Percentiles rank a stretch among this genome's conserved stretches.
Conservation (phyloP, 495 filamentous ascomycete genomes). For the Parathielavia hyrcaniae region DNA sequence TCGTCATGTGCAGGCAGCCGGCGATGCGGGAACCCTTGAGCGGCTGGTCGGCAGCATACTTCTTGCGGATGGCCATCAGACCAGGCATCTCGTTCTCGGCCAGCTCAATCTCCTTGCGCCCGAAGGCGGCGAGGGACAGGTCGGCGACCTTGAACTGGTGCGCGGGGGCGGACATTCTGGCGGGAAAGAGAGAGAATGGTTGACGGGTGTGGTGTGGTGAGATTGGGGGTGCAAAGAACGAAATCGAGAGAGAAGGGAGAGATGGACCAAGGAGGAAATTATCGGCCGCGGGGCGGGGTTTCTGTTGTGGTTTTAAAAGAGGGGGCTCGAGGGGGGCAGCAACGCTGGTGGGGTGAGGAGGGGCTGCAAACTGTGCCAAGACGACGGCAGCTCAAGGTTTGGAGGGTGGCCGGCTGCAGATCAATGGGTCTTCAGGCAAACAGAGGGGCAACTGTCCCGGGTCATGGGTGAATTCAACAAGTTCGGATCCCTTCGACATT, state of each 20-base stretch:
- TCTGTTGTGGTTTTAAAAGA: slow-evolving; percentile 6
- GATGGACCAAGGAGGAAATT: slow-evolving; percentile 9
- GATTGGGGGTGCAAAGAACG: background rate
- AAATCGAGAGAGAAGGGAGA: background rate
- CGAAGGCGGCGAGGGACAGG: slow-evolving; percentile 94
- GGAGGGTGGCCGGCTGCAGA: too few relatives aligned
- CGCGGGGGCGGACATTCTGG: slow-evolving; percentile 68
- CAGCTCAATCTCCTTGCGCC: slow-evolving; percentile 97
- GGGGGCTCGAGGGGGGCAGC: too few relatives aligned
- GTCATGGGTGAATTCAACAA: too few relatives aligned
- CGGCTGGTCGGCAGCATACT: slow-evolving; percentile 90
- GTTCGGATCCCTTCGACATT: too few relatives aligned
- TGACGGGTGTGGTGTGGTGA: background rate
- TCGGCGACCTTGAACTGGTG: slow-evolving; percentile 97
- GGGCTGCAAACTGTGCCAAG: slow-evolving; percentile 9
- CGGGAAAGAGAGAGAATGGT: slow-evolving; percentile 2
- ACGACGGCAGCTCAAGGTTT: background rate
- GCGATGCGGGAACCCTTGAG: slow-evolving; percentile 84
- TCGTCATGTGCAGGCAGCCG: slow-evolving; percentile 99
- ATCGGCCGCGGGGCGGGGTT: slow-evolving; percentile 11
- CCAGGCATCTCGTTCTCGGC: slow-evolving; percentile 98
- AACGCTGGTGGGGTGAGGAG: slow-evolving; percentile 9
- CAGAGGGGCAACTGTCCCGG: too few relatives aligned
- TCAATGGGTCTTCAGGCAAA: too few relatives aligned
- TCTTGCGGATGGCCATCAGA: slow-evolving; percentile 87